These are phyloP conservation scores for Hypoxylon sp. DNA, from an alignment of 2,329 filamentous ascomycete genomes.

Conservation along the genomic window DNA sequence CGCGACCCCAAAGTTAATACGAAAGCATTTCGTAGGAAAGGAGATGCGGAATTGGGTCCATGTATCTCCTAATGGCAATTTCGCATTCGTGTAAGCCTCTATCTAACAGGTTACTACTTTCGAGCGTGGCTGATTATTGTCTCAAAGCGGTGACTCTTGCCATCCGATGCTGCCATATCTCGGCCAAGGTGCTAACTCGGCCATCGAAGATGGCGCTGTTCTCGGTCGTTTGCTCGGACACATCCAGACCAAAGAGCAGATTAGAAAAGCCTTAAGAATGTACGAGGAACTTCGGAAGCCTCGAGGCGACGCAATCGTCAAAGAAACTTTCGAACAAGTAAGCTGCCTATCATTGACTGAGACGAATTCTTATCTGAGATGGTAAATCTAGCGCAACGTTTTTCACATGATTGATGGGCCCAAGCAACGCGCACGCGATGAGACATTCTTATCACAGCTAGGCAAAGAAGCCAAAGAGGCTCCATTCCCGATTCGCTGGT, in stretches of 20 bases:
- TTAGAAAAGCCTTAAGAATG: slow-evolving; percentile 54
- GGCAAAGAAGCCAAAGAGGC: slow-evolving; percentile 58
- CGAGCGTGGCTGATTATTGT: slow-evolving; percentile 16
- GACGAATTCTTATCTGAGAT: too few relatives aligned
- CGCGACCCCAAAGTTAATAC: not conserved
- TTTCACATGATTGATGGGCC: slow-evolving; percentile 64
- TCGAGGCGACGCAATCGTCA: slow-evolving; percentile 62
- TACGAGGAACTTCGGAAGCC: slow-evolving; percentile 59
- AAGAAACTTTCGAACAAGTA: slow-evolving; percentile 66
- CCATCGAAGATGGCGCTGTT: slow-evolving; percentile 73
- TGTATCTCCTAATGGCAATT: slow-evolving; percentile 49
- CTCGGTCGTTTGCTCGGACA: slow-evolving; percentile 65
- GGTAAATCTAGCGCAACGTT: slow-evolving; percentile 57
- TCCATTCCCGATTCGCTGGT: slow-evolving; percentile 71
- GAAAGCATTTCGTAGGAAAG: slow-evolving; percentile 45
- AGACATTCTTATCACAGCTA: slow-evolving; percentile 63
- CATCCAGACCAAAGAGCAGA: slow-evolving; percentile 55
- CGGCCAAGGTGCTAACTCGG: slow-evolving; percentile 72
- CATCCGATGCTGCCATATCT: slow-evolving; percentile 71
- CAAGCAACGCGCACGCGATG: slow-evolving; percentile 65
- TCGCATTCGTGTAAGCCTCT: slow-evolving; percentile 57
- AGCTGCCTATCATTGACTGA: not conserved
- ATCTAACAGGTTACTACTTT: slow-evolving; percentile 48
- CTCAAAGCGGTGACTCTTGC: slow-evolving; percentile 63
- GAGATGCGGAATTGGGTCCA: slow-evolving; percentile 65